phyloP scores from a whole-genome alignment of 1,284 basidiomycete species.

The Leccinum subrobustum region DNA sequence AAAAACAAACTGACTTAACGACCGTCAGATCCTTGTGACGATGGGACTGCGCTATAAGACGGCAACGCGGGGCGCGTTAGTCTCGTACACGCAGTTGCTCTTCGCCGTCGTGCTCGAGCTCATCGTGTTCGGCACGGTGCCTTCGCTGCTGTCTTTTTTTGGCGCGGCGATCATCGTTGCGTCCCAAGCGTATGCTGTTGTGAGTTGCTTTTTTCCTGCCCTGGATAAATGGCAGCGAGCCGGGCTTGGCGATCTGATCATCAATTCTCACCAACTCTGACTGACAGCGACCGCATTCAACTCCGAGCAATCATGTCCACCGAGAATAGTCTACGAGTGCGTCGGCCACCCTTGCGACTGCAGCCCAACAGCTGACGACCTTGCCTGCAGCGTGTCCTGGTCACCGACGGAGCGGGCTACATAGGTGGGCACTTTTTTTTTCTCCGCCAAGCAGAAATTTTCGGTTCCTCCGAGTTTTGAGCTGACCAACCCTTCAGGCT shows the following conservation, averaged over 20 bases:
- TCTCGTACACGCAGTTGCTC: constrained; percentile 17
- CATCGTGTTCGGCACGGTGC: constrained; percentile 19
- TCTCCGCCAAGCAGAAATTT: constrained; percentile 1
- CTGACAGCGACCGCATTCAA: not conserved
- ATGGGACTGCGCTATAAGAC: constrained; percentile 28
- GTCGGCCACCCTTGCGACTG: constrained; percentile 17
- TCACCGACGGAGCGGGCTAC: constrained; percentile 84
- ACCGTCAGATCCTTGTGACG: constrained; percentile 8
- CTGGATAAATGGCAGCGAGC: constrained; percentile 2
- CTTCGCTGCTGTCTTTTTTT: constrained; percentile 10
- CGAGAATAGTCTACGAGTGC: constrained; percentile 32
- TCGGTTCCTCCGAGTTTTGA: not conserved
- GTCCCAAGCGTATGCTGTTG: constrained; percentile 13
- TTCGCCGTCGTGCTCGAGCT: constrained; percentile 17
- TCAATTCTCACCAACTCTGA: constrained; percentile 5
- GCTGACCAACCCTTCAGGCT: constrained; percentile 51
- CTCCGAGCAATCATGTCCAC: constrained; percentile 29
- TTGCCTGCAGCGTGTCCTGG: constrained; percentile 61
- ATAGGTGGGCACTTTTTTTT: constrained; percentile 53
- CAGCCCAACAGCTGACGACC: constrained; percentile 11
- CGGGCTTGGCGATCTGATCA: constrained; percentile 7
- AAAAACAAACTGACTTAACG: not conserved
- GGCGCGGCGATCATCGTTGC: constrained; percentile 16
- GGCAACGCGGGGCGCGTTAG: constrained; percentile 19
- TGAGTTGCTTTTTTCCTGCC: constrained; percentile 4